Conservation (phyloP, 1,284 basidiomycete species). For the Papiliotrema flavescens region DNA sequence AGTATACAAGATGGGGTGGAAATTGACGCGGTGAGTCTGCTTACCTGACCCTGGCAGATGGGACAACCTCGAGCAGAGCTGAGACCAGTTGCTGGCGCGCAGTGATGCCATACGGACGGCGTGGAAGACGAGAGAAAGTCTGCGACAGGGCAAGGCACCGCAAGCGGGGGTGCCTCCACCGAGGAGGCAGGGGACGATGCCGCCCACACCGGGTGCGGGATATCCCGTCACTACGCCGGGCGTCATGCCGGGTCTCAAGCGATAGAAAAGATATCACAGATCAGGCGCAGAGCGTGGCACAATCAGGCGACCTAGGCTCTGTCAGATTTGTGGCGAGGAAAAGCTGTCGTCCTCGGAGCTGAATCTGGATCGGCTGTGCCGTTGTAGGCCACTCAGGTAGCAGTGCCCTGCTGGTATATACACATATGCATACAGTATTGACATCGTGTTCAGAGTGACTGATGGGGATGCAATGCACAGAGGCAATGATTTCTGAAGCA, state of each 20-base stretch:
- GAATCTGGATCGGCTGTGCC: too few species aligned
- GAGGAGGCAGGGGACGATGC: conserved; percentile 5
- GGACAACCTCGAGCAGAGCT: not conserved
- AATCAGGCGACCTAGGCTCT: too few species aligned
- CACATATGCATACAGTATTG: too few species aligned
- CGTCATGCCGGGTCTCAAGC: conserved; percentile 31
- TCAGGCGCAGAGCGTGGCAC: too few species aligned
- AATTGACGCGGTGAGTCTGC: conserved; percentile 63
- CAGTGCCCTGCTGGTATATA: too few species aligned
- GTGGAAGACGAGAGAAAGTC: conserved; percentile 40
- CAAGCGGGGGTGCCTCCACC: not conserved
- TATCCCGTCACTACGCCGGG: conserved; percentile 9
- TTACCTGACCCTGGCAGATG: not conserved
- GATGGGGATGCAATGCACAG: too few species aligned
- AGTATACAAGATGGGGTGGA: conserved; percentile 90
- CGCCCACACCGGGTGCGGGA: conserved; percentile 17
- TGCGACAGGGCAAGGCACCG: conserved; percentile 4
- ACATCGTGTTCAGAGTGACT: too few species aligned
- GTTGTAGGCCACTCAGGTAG: too few species aligned
- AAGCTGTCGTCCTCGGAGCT: too few species aligned
- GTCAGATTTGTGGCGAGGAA: too few species aligned
- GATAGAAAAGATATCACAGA: too few species aligned
- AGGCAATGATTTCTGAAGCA: too few species aligned
- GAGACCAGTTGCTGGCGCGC: conserved; percentile 26
- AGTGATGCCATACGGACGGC: conserved; percentile 37